phyloP scores from a whole-genome alignment of 2,329 filamentous ascomycete species.

The Pseudonectria buxi region DNA sequence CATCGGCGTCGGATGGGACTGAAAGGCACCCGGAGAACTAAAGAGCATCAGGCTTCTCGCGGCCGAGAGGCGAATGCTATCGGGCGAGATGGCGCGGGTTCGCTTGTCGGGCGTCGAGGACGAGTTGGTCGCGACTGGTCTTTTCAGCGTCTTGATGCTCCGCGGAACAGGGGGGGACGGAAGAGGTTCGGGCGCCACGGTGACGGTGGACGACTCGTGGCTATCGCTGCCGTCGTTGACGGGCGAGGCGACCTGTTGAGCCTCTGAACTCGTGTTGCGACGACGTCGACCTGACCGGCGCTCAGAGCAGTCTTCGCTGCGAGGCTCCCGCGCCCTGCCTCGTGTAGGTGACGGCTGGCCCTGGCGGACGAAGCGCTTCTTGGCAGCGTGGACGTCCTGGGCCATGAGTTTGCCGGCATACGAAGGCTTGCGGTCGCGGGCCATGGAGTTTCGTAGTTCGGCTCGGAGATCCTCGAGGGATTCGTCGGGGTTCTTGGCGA shows the following conservation, averaged over 20 bases:
- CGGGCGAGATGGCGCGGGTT: constrained; percentile 18
- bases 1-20: constrained; percentile 14
- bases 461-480: constrained; percentile 19
- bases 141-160: constrained; percentile 16
- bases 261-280: constrained; percentile 14
- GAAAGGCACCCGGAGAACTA: constrained; percentile 22
- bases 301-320: constrained; percentile 4
- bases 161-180: constrained; percentile 19
- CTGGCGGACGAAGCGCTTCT: constrained; percentile 20
- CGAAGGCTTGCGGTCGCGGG: constrained; percentile 23
- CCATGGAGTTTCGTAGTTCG: constrained; percentile 21
- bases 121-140: constrained; percentile 12
- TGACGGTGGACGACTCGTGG: constrained; percentile 20
- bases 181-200: constrained; percentile 19
- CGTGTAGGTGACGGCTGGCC: constrained; percentile 14
- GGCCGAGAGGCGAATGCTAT: constrained; percentile 21
- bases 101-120: constrained; percentile 17
- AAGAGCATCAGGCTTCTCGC: constrained; percentile 24
- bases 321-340: constrained; percentile 5
- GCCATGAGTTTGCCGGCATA: constrained; percentile 24
- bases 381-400: constrained; percentile 22
- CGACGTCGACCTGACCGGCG: constrained; percentile 16
- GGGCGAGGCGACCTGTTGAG: constrained; percentile 15
- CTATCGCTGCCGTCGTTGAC: constrained; percentile 16
- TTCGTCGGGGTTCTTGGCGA: constrained; percentile 19